phyloP scores from a whole-genome alignment of 2,329 filamentous ascomycete species.

The Balansia obtecta region DNA sequence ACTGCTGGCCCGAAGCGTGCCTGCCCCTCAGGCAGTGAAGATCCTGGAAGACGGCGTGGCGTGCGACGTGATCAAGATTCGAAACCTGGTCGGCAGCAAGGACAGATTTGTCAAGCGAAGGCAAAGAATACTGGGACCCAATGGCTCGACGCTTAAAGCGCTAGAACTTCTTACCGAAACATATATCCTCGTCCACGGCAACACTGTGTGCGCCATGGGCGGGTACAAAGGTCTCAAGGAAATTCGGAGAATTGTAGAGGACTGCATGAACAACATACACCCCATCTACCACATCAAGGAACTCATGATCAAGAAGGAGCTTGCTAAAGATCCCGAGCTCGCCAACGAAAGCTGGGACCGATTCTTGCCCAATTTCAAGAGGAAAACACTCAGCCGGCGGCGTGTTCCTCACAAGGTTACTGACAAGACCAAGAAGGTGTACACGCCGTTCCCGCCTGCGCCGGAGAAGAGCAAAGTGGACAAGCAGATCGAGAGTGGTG shows the following conservation, averaged over 20 bases:
- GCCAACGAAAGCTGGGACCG: slow-evolving; percentile 88
- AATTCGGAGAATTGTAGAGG: slow-evolving; percentile 75
- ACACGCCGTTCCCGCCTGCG: slow-evolving; percentile 93
- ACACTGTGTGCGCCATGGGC: slow-evolving; percentile 87
- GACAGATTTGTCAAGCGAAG: slow-evolving; percentile 91
- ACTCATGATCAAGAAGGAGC: slow-evolving; percentile 85
- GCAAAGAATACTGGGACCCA: slow-evolving; percentile 83
- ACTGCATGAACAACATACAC: slow-evolving; percentile 96
- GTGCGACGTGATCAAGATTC: slow-evolving; percentile 93
- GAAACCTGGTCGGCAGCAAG: slow-evolving; percentile 81
- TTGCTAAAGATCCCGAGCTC: slow-evolving; percentile 79
- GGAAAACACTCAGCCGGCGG: slow-evolving; percentile 75
- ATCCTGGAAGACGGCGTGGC: slow-evolving; percentile 87
- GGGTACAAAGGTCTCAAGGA: slow-evolving; percentile 90
- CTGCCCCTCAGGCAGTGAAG: slow-evolving; percentile 84
- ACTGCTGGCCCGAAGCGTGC: slow-evolving; percentile 79
- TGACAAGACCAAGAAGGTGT: slow-evolving; percentile 87
- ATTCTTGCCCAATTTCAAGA: slow-evolving; percentile 96
- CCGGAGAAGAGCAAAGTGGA: slow-evolving; percentile 99
- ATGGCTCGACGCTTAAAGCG: slow-evolving; percentile 86
- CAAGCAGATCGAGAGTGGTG: slow-evolving; percentile 91
- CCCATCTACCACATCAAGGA: slow-evolving; percentile 73
- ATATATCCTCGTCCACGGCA: slow-evolving; percentile 92
- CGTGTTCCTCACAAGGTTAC: slow-evolving; percentile 72
- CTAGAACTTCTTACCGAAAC: slow-evolving; percentile 83